Percentiles rank a stretch among this genome's conserved stretches.
Conservation (phyloP, 192 early-diverging fungal species). For the Coemansia furcata region DNA sequence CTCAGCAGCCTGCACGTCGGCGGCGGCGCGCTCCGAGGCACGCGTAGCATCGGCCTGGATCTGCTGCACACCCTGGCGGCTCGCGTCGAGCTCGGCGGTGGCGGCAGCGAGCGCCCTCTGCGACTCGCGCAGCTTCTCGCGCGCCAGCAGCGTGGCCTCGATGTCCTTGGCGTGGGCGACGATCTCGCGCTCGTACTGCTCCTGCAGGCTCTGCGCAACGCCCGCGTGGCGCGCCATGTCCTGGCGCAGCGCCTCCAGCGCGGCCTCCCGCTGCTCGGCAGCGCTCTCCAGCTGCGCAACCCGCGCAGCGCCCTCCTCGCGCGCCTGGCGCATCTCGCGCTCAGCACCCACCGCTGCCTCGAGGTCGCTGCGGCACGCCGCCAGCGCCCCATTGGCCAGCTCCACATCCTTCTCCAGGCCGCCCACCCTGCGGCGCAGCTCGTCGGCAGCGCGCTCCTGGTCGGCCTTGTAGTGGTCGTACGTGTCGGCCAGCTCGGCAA, state of each 20-base stretch:
- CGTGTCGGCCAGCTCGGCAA: slow-evolving; percentile 60
- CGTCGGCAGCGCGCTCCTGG: slow-evolving; percentile 39
- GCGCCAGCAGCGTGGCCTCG: slow-evolving; percentile 45
- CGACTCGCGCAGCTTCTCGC: slow-evolving; percentile 42
- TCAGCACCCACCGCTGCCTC: slow-evolving; percentile 44
- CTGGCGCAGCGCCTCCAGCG: slow-evolving; percentile 45
- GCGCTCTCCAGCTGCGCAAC: slow-evolving; percentile 21
- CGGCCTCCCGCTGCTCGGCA: slow-evolving; percentile 7
- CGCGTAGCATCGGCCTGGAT: slow-evolving; percentile 39
- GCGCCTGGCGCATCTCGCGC: slow-evolving; percentile 49
- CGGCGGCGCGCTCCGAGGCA: slow-evolving; percentile 9
- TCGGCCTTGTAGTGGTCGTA: slow-evolving; percentile 68
- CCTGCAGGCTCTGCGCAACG: slow-evolving; percentile 55
- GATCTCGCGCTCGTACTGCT: slow-evolving; percentile 70
- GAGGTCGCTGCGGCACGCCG: slow-evolving; percentile 18
- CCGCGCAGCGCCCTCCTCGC: slow-evolving; percentile 30
- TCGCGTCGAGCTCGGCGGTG: slow-evolving; percentile 21
- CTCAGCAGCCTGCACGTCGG: slow-evolving; percentile 49
- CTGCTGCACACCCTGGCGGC: neutral
- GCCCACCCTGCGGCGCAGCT: slow-evolving; percentile 24
- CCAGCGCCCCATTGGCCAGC: slow-evolving; percentile 26
- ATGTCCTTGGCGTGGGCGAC: slow-evolving; percentile 61
- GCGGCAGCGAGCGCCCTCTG: slow-evolving; percentile 18
- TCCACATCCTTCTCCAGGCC: slow-evolving; percentile 32
- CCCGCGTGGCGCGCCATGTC: slow-evolving; percentile 58